These are phyloP conservation scores for Halenospora varia DNA, from an alignment of 495 filamentous ascomycete species.

Conservation along the genomic window DNA sequence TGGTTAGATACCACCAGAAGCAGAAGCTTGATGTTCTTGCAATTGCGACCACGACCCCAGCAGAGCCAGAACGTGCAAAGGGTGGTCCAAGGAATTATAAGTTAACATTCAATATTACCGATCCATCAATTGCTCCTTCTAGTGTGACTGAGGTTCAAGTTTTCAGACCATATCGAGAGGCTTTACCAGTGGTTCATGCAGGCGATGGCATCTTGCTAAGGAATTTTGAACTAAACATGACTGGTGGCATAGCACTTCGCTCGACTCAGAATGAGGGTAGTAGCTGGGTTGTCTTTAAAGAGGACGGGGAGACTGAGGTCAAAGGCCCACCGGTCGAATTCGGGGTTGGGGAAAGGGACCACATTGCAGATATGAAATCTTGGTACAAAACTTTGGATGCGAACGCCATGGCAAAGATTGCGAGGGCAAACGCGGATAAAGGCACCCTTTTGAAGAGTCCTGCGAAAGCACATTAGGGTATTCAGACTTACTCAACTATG, in stretches of 20 bases:
- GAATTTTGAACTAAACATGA: slow-evolving; percentile 54
- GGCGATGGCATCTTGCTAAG: slow-evolving; percentile 78
- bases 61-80: slow-evolving; percentile 54
- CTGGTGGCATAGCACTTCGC: slow-evolving; percentile 43
- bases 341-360: slow-evolving; percentile 51
- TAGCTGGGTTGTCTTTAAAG: slow-evolving; percentile 61
- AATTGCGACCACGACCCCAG: slow-evolving; percentile 54
- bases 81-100: slow-evolving; percentile 66
- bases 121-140: slow-evolving; percentile 49
- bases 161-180: slow-evolving; percentile 67
- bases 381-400: slow-evolving; percentile 43
- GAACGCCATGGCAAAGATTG: slow-evolving; percentile 28
- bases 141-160: slow-evolving; percentile 58
- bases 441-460: slow-evolving; percentile 2
- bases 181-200: slow-evolving; percentile 60
- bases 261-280: slow-evolving; percentile 34
- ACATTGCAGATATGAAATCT: slow-evolving; percentile 47
- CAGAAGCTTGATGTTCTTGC: slow-evolving; percentile 62
- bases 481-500: no score
- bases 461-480: slow-evolving; percentile 3
- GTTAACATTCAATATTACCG: slow-evolving; percentile 65
- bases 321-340: slow-evolving; percentile 64
- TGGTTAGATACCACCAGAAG: slow-evolving; percentile 51
- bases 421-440: slow-evolving; percentile 25
- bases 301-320: slow-evolving; percentile 39